Evolutionary conservation across 2,329 filamentous ascomycete species (phyloP).

Genomic region (Cordyceps militaris): DNA sequence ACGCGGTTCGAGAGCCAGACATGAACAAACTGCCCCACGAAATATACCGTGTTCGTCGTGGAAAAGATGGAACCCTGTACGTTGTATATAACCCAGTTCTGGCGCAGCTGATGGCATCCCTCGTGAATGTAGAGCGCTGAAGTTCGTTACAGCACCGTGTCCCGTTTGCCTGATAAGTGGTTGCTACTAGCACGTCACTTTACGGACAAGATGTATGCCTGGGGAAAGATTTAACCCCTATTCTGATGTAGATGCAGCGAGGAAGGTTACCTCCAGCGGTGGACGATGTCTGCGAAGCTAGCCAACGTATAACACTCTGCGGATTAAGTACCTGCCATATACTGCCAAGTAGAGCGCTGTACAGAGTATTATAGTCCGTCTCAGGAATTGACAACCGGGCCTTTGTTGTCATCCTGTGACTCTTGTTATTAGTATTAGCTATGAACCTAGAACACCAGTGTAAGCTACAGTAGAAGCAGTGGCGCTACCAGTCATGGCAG

Average conservation of each 20-base stretch:
- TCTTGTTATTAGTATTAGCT: too few species aligned
- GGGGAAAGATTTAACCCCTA: background rate
- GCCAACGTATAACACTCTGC: too few species aligned
- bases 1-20: background rate
- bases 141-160: background rate
- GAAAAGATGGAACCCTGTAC: background rate
- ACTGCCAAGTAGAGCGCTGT: too few species aligned
- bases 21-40: background rate
- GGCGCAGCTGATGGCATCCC: background rate
- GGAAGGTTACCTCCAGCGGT: background rate
- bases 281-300: background rate
- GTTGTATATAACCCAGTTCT: background rate
- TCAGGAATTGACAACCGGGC: too few species aligned
- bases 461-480: too few species aligned
- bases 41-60: background rate
- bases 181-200: background rate
- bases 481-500: too few species aligned
- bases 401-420: too few species aligned
- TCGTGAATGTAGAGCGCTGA: background rate
- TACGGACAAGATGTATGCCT: background rate
- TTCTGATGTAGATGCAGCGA: background rate
- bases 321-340: too few species aligned
- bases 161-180: background rate
- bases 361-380: too few species aligned
- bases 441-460: too few species aligned